A percentile compares a stretch with the other conserved stretches of the same genome.
These are phyloP conservation scores for Candida khao-thaluensis DNA, from an alignment of 805 yeast genomes.

Conservation along the genomic window DNA sequence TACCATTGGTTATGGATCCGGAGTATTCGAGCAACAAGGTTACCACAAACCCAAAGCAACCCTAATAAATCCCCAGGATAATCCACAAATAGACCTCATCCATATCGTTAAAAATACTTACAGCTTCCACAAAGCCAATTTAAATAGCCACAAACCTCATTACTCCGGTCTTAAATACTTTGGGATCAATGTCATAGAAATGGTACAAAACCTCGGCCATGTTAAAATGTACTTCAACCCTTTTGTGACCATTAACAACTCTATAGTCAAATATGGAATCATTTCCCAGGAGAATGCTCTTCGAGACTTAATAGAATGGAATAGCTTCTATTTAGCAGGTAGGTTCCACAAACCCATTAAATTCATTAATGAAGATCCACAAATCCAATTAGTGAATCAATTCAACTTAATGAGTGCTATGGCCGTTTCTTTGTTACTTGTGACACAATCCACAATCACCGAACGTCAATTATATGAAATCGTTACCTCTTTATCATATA, in stretches of 20 bases:
- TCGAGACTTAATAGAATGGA: constrained; percentile 80
- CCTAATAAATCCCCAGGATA: no score
- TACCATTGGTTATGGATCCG: constrained; percentile 87
- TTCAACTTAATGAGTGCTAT: constrained; percentile 77
- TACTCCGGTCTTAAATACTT: constrained; percentile 66
- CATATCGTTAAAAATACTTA: constrained; percentile 74
- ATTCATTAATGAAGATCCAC: constrained; percentile 29
- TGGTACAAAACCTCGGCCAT: constrained; percentile 13
- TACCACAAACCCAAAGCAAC: constrained; percentile 20
- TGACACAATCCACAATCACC: constrained; percentile 41
- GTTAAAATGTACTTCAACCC: constrained; percentile 91
- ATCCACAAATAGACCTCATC: constrained; percentile 83
- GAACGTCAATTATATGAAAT: constrained; percentile 70
- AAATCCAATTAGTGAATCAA: constrained; percentile 49
- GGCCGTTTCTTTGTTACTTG: constrained; percentile 58
- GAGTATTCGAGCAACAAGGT: constrained; percentile 73
- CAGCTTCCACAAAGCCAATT: constrained; percentile 75
- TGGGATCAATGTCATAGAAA: constrained; percentile 47
- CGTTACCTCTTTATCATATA: constrained; percentile 77
- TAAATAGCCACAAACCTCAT: constrained; percentile 66
- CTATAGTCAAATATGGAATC: constrained; percentile 80
- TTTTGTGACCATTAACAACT: constrained; percentile 56
- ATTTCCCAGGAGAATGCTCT: constrained; percentile 61
- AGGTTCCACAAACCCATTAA: constrained; percentile 92
- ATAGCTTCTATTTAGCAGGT: constrained; percentile 84